phyloP scores from a whole-genome alignment of 108 stramenopile genomes.

The Nitzschia sp. region DNA sequence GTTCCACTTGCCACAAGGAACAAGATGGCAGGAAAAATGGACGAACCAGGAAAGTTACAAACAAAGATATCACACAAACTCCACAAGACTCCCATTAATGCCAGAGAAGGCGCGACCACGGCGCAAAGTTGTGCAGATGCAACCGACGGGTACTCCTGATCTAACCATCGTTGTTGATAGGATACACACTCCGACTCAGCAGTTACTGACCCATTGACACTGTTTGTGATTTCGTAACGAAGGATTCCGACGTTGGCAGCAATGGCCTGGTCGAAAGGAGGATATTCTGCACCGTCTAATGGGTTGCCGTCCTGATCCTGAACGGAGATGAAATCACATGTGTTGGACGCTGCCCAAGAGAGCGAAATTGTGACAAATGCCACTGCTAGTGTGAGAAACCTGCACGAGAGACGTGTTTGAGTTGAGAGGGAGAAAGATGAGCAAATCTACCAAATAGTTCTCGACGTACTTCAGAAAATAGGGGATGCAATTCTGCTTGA shows the following conservation, averaged over 20 bases:
- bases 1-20: conserved; percentile 16
- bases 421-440: not conserved
- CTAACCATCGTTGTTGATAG: conserved; percentile 2
- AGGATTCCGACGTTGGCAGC: conserved; percentile 30
- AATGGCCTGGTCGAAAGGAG: conserved; percentile 21
- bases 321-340: conserved; percentile 20
- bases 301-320: conserved; percentile 25
- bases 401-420: not conserved
- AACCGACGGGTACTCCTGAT: conserved; percentile 26
- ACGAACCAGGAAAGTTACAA: conserved; percentile 23
- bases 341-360: conserved; percentile 7
- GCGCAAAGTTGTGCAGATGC: conserved; percentile 28
- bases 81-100: not conserved
- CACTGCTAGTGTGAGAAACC: conserved; percentile 1
- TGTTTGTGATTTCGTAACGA: conserved; percentile 12
- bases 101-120: conserved; percentile 14
- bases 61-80: conserved; percentile 17
- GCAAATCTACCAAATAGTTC: no score
- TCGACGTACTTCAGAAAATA: conserved; percentile 21
- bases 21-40: conserved; percentile 4
- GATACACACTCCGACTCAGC: not conserved
- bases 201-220: conserved; percentile 2
- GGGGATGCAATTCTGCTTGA: conserved; percentile 2
- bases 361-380: conserved; percentile 6
- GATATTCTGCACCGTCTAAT: conserved; percentile 14